These are phyloP conservation scores for Termitomyces sp. DNA, from an alignment of 768 basidiomycete species.

Conservation along the genomic window DNA sequence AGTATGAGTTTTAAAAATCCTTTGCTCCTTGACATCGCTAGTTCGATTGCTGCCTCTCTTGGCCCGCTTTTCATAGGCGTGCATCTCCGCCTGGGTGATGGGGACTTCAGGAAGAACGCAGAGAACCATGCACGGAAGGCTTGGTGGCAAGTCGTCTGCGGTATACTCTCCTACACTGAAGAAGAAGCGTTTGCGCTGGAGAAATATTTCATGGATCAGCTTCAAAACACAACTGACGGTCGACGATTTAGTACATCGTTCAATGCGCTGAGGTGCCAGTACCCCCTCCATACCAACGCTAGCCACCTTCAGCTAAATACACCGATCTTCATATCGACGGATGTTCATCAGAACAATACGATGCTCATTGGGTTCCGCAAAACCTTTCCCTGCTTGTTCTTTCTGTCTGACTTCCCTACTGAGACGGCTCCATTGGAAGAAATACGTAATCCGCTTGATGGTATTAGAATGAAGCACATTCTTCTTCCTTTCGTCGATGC, in stretches of 20 bases:
- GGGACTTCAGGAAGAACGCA: constrained; percentile 43
- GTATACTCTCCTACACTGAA: constrained; percentile 35
- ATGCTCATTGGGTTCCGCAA: constrained; percentile 37
- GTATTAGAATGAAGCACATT: constrained; percentile 37
- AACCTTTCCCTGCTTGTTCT: constrained; percentile 63
- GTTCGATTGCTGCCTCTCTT: constrained; percentile 35
- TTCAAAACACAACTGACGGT: neutral
- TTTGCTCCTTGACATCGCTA: constrained; percentile 34
- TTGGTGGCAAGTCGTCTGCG: constrained; percentile 55
- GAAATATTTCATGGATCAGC: constrained; percentile 4
- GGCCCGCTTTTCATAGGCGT: constrained; percentile 50
- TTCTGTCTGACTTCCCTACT: constrained; percentile 43
- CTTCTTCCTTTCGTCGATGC: constrained; percentile 66
- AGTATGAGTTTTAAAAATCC: constrained; percentile 55
- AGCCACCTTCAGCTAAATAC: constrained; percentile 36
- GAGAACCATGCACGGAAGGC: constrained; percentile 35
- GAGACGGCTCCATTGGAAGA: constrained; percentile 23
- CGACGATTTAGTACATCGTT: neutral
- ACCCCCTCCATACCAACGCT: constrained; percentile 26
- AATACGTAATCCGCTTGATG: constrained; percentile 42
- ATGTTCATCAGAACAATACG: constrained; percentile 34
- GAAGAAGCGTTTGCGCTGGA: constrained; percentile 29
- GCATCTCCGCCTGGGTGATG: constrained; percentile 69
- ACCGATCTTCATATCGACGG: constrained; percentile 65
- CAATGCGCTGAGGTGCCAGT: constrained; percentile 28